Evolutionary conservation across 192 early-diverging fungal species (phyloP), one percentile per base, ranked within the genome.

Genomic region (Coemansia sp.): DNA sequence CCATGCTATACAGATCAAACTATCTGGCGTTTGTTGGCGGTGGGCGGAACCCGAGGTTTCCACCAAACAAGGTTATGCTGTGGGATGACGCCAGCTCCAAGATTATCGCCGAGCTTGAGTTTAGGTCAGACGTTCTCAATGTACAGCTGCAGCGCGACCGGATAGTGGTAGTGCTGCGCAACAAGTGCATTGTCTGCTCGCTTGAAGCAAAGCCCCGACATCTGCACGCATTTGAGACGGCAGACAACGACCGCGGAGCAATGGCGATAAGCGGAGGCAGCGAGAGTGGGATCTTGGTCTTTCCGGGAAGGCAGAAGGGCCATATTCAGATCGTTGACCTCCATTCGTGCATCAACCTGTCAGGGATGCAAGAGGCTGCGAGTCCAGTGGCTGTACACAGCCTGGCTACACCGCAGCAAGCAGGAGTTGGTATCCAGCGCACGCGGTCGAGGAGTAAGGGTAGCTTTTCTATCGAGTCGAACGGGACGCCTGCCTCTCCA

Each of bases 261-360:
- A 82, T 92, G 61, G 90, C 91, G 21, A 75, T 91, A 17, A 91
- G 90, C 21, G 84, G 89, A 33, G 87, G 85, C 44, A 78, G 79
- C 49, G 80, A 88, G 40, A 86, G 87, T 64, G 90, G 91, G 8
- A 90, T 91, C 23, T 72, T 98, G 43, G 91, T 92, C n/a, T 92
- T 96, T 73, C 91, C 92, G 7, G 95, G 91, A 11, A 84, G 89
- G 8, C 88, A 90, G 66, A 87, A 87, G 67, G 95, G 95, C 17
- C 94, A 96, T 58, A 87, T 96, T 55, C 93, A 95, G 69, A 89
- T 93, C 40, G 89, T 94, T 23, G 91, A 93, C 62, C 85, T 95
- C 39, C 87, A 89, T 72, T 86, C 85, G 35, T 83, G 75, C 63
- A 62, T 86, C 49, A 75, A 70, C 13, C 52, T 76, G 14, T 33